Evolutionary conservation across 208 protist species (phyloP), one percentile per base, ranked within the genome.

Genomic region (Wallacemonas sp.): DNA sequence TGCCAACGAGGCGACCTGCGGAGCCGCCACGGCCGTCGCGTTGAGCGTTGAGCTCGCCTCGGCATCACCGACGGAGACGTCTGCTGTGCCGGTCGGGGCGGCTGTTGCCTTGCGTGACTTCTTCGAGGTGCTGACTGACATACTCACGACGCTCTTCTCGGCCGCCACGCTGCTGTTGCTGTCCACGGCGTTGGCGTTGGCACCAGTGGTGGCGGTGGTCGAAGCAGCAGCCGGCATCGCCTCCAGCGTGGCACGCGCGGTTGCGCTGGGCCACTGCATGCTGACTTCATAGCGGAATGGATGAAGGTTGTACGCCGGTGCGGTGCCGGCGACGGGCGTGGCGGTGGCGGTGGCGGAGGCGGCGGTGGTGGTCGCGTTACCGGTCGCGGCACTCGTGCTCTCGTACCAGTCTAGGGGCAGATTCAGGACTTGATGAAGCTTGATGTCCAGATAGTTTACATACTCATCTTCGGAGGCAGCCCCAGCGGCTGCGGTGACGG

Each of bases 401-500:
- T 68, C 49, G n/a, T 72, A 69, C 86, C 89, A 95, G 32, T 82
- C 78, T 0, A 71, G 46, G 0, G 89, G 89, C 26, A 95, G 34
- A 52, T 85, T 80, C 3, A 75, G 48, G 9, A 95, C 62, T 16
- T 67, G 62, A 14, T 85, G 70, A 6, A 95, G 63, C 65, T 91
- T 92, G 21, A 95, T 66, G 54, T 95, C 86, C 30, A 95, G 29
- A 68, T 91, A 85, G 69, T 92, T 95, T 12, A 90, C 81, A 43
- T 74, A 83, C 19, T 74, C 43, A 4, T 47, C 41, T 6, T 47
- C 41, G 16, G 5, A 6, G 1, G 41, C 14, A 21, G 17, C 41
- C 11, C 16, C 11, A 21, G 21, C 41, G n/a, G 14, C 41, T 6
- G 11, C 41, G 0, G 41, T n/a, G n/a, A n/a, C n/a, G n/a, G n/a